Base-by-base conservation (phyloP, 345 rosid genomes). In the sweet orange (Citrus sinensis) region DNA sequence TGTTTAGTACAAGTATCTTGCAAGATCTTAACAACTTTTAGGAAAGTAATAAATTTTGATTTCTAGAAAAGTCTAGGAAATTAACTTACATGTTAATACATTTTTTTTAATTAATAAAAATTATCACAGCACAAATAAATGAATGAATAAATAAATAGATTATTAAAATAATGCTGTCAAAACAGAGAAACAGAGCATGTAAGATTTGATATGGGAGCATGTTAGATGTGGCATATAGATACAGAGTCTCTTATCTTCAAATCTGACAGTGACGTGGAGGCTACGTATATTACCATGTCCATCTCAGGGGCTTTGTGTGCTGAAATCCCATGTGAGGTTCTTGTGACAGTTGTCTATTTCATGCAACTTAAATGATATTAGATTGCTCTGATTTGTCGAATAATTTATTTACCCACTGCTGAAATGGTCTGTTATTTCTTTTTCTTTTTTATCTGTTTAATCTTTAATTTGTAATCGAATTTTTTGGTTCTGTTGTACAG, bases 121-220 rank as follows among this genome's bases (percentile, higher is more conserved):
- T 17, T 17, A 54, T 17, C 20, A 1, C 1, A 54, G 20, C 22
- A 54, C 0, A 22, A 54, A 30, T 30, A 20, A 29, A 71, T 7
- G 2, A 54, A 51, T 29, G 2, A 54, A 19, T 54, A 0, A 54
- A 54, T 54, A 20, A 29, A 71, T 3, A 5, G 55, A 51, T 29
- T 29, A 29, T 9, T 54, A 16, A 54, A 54, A 19, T 16, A 54
- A 54, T 17, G 58, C 20, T 17, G 58, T 54, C 22, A 54, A 54
- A 54, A 19, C 58, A 17, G 58, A 58, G 66, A 73, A 58, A 73
- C 76, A 73, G 34, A n/a, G 63, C 51, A 56, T 56, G 75, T 35
- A 59, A 73, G 22, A 56, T 7, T 61, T 58, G 2, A 56, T 30
- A 35, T 6, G 17, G 35, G 24, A 54, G 75, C 24, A 37, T 39